These are phyloP conservation scores for Globisporangium orthogonon DNA, from an alignment of 352 stramenopile species.

Conservation along the genomic window DNA sequence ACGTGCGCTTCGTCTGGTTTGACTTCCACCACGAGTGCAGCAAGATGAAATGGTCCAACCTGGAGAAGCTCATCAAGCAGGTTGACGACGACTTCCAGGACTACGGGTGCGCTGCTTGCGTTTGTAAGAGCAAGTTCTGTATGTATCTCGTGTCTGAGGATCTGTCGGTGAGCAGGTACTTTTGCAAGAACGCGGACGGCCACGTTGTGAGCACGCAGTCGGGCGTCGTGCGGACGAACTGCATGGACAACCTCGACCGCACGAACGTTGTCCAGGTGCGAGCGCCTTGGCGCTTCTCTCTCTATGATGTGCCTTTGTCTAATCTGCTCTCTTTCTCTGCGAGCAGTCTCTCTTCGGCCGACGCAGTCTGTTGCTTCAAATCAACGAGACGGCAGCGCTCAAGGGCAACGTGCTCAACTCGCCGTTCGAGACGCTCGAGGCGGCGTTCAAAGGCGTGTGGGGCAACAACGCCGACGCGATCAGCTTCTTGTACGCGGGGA, in stretches of 20 bases:
- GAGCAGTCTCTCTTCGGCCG: conserved; percentile 90
- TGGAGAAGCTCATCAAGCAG: conserved; percentile 86
- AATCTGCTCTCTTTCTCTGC: too few species aligned
- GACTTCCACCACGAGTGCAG: conserved; percentile 97
- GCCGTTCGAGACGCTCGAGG: conserved; percentile 60
- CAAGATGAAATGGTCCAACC: conserved; percentile 90
- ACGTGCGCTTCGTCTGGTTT: conserved; percentile 89
- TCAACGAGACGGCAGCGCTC: conserved; percentile 62
- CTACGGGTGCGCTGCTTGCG: conserved; percentile 29
- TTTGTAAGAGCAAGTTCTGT: too few species aligned
- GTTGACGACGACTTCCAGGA: conserved; percentile 81
- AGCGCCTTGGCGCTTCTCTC: too few species aligned
- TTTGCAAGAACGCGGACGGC: conserved; percentile 45
- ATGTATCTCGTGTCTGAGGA: too few species aligned
- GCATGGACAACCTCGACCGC: conserved; percentile 97
- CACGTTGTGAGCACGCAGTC: conserved; percentile 68
- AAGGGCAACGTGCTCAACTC: conserved; percentile 67
- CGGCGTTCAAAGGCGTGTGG: conserved; percentile 89
- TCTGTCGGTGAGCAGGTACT: conserved; percentile 26
- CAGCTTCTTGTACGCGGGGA: conserved; percentile 91
- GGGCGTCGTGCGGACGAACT: conserved; percentile 95
- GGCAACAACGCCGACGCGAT: conserved; percentile 96
- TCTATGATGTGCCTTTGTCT: too few species aligned
- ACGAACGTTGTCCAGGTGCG: conserved; percentile 56
- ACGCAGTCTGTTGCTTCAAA: conserved; percentile 79